phyloP scores from a whole-genome alignment of 495 filamentous ascomycete species.

The Clavariopsis aquatica region DNA sequence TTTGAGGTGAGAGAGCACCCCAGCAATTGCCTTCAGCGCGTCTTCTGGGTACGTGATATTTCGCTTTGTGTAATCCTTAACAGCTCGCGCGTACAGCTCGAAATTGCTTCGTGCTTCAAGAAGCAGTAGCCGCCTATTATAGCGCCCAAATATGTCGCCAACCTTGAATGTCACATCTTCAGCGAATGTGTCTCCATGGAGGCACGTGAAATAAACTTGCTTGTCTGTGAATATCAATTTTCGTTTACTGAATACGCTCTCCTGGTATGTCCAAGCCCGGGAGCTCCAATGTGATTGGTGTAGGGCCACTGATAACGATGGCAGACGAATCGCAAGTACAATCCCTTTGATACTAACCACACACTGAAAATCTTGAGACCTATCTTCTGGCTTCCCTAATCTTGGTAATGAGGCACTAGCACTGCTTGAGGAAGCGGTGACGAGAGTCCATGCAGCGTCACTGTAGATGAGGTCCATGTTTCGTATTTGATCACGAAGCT shows the following conservation, averaged over 20 bases:
- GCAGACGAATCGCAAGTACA: not conserved
- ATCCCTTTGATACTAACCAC: not conserved
- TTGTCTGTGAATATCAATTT: not conserved
- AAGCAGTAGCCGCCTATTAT: no score
- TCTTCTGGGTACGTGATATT: constrained; percentile 1
- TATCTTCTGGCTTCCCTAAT: not conserved
- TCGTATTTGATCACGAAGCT: not conserved
- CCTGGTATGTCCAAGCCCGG: constrained; percentile 15
- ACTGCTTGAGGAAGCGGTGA: not conserved
- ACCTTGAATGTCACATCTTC: no score
- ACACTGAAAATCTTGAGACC: not conserved
- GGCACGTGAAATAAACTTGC: constrained; percentile 4
- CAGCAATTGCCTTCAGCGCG: constrained; percentile 4
- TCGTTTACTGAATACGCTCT: not conserved
- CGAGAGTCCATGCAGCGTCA: not conserved
- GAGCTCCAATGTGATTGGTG: not conserved
- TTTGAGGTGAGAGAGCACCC: not conserved
- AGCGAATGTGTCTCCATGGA: no score
- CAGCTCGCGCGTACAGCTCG: not conserved
- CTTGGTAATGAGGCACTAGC: not conserved
- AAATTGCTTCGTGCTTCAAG: constrained; percentile 7
- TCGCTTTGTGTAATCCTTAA: not conserved
- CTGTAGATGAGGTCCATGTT: constrained; percentile 11
- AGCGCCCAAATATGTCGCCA: no score
- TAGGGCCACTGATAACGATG: not conserved